Evolutionary conservation across 345 rosid species (phyloP), one percentile per base, ranked within the genome.

Genomic region (Pistacia vera): DNA sequence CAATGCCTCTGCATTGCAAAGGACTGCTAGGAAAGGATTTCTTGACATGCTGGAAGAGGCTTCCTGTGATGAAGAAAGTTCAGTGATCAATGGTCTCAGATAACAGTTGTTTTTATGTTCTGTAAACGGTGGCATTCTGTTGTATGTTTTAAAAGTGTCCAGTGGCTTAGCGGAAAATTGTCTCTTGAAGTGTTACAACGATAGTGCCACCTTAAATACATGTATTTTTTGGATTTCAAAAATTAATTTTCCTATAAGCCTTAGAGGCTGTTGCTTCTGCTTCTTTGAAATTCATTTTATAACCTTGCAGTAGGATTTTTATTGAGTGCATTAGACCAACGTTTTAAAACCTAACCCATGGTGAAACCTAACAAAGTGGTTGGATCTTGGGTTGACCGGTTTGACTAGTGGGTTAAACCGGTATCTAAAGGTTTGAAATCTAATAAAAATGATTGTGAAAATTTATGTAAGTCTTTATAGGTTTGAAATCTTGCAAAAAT

Each of bases 21-120:
- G 79, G 61, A 83, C 82, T 25, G 76, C 82, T 13, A 79, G 59
- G 74, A 92, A 88, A 87, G 97, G 93, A 61, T 96, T 96, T 83
- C 87, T 92, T 71, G 97, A 96, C 83, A 87, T 88, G 92, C 86
- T 96, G 68, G 98, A 93, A 73, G 99, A 96, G 91, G 97, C 78
- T 65, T 92, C 94, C 54, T 81, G 83, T 30, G 89, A 85, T 71
- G 93, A 80, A 3, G 81, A 80, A 69, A 65, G 25, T 73, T 65
- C 72, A n/a, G 61, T 80, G 2, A n/a, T 52, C 2, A 80, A 77
- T 36, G 41, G 74, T 36, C 51, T 55, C 72, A 78, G 78, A 77
- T 80, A 68, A 82, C 76, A 69, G 30, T 56, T 36, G 18, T 30
- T 59, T 33, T 38, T n/a, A n/a, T 20, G 20, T 51, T 54, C 35